Conservation (phyloP, 176 grass and related monocot species). For the Saccharum spontaneum region DNA sequence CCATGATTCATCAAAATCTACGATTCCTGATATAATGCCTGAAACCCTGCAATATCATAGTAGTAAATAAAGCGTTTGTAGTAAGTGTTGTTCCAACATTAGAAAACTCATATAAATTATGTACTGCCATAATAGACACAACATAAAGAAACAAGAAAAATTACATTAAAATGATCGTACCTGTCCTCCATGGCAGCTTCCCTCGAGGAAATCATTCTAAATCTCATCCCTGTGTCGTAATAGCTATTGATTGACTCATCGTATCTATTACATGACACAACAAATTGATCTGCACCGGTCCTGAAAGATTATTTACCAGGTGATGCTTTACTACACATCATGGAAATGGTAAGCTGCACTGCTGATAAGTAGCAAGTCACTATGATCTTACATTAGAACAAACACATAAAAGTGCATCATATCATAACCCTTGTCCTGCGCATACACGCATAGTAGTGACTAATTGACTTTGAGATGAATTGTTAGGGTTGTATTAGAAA, state of each 20-base stretch:
- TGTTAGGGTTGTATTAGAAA: background rate
- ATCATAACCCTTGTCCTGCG: background rate
- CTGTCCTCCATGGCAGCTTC: background rate
- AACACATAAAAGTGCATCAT: background rate
- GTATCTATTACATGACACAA: background rate
- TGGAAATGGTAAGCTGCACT: background rate
- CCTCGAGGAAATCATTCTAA: background rate
- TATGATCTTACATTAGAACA: background rate
- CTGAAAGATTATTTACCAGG: background rate
- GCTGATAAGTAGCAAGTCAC: too few species aligned
- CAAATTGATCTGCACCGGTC: background rate
- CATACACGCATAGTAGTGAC: background rate
- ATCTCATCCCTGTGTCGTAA: background rate
- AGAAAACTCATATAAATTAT: background rate
- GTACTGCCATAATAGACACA: too few species aligned
- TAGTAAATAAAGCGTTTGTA: too few species aligned
- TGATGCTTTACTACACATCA: background rate
- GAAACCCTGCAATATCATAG: background rate
- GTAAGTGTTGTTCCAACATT: background rate
- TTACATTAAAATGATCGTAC: background rate
- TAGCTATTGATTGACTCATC: background rate
- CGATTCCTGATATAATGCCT: constrained; percentile 4
- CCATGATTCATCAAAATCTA: constrained; percentile 13
- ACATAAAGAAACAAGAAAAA: background rate
- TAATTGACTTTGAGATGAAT: background rate